phyloP scores from a whole-genome alignment of 176 grass and related monocot genomes.

The Bromus sterilis region DNA sequence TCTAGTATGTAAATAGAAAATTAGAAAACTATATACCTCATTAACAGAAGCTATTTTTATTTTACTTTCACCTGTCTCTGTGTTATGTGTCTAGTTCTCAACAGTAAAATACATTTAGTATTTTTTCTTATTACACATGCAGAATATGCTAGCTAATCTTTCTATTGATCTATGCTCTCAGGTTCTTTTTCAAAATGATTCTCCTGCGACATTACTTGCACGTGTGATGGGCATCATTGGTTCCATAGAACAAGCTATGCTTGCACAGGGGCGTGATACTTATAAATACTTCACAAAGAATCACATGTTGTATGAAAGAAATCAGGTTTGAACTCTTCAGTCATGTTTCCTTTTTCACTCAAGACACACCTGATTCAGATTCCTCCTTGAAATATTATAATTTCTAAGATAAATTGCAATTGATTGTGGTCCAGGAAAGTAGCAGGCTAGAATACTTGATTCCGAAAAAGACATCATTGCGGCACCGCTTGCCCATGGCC shows the following conservation, averaged over 20 bases:
- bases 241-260: constrained; percentile 96
- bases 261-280: constrained; percentile 84
- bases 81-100: neutral
- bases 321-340: constrained; percentile 68
- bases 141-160: neutral
- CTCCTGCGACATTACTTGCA: constrained; percentile 88
- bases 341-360: neutral
- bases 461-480: constrained; percentile 85
- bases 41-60: neutral
- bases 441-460: constrained; percentile 94
- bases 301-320: constrained; percentile 96
- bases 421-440: constrained; percentile 63
- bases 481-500: constrained; percentile 78
- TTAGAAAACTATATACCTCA: neutral
- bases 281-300: constrained; percentile 99
- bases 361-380: neutral
- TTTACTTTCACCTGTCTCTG: neutral
- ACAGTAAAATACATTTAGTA: neutral
- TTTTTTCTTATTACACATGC: neutral
- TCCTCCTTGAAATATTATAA: neutral
- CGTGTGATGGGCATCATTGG: constrained; percentile 91
- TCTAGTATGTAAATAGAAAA: neutral
- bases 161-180: constrained; percentile 10
- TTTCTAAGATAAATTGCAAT: constrained; percentile 8
- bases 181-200: constrained; percentile 99